Evolutionary conservation across 768 basidiomycete genomes (phyloP), one percentile per base, ranked within the genome.

Genomic region (Mycena epipterygia): DNA sequence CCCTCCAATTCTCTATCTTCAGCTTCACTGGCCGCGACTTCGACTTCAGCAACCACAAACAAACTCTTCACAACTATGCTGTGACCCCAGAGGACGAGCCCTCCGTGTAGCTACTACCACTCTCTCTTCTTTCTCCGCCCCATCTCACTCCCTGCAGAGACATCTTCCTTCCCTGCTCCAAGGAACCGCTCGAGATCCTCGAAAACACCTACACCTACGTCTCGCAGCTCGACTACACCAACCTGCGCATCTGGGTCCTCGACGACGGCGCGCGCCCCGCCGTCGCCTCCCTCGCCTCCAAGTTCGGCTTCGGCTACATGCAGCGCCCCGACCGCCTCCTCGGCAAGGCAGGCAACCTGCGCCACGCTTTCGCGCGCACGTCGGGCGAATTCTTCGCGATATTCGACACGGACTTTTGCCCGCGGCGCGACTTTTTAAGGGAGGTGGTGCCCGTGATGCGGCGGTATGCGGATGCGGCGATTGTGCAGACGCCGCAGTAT

Each of bases 141-240:
- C 57, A 58, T 41, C 57, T 58, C 13, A 41, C 23, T 58, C 39
- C 39, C 5, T 30, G 37, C 63, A 65, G 64, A 29, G 79, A 79
- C 53, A 76, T 78, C 42, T 78, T 78, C 46, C 79, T 78, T 23
- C 77, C 76, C 17, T 78, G 77, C 52, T 77, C 76, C 73, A 74
- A 74, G 25, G 77, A 78, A 63, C 76, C 76, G 13, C 72, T 78
- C n/a, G 77, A 78, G 27, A 70, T 79, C 57, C 75, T 78, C 46
- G 75, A 78, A 63, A 79, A 79, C 67, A 79, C 79, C 4, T 79
- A 79, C 76, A 79, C 75, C 55, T 76, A 79, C 49, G 76, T 78
- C 32, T 51, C 76, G 21, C 61, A 77, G 46, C 73, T 77, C 25
- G 65, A 76, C 42, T 78, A 79, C 52, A 73, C 76, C 35, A 78